phyloP scores from a whole-genome alignment of 2,329 filamentous ascomycete species.

The Calonectria ilicicola region DNA sequence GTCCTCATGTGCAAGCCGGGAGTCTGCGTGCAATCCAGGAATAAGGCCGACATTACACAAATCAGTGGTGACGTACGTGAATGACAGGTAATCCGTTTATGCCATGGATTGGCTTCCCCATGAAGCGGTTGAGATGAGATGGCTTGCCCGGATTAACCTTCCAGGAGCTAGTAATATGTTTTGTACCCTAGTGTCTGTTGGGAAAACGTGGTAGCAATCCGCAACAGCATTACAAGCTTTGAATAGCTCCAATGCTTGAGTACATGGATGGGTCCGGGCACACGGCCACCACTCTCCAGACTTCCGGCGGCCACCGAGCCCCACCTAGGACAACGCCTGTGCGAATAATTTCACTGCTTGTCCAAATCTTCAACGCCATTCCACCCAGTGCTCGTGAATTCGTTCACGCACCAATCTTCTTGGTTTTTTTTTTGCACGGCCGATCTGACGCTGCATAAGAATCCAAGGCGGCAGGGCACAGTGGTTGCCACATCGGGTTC shows the following conservation, averaged over 20 bases:
- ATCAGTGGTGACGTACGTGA: not conserved
- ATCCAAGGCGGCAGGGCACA: no score
- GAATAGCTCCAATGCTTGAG: constrained; percentile 1
- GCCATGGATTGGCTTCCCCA: not conserved
- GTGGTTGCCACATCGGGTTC: not conserved
- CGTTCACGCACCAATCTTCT: not conserved
- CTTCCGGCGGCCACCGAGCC: not conserved
- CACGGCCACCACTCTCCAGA: not conserved
- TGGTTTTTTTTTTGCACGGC: not conserved
- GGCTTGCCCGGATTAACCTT: not conserved
- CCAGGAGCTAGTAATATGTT: not conserved
- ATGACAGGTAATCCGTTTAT: not conserved
- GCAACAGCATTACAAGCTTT: not conserved
- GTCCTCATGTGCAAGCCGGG: not conserved
- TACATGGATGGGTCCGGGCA: constrained; percentile 1
- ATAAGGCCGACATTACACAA: not conserved
- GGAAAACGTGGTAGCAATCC: not conserved
- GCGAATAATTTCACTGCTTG: constrained; percentile 18
- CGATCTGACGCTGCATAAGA: not conserved
- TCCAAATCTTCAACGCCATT: not conserved
- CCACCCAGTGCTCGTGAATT: not conserved
- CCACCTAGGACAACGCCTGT: constrained; percentile 4
- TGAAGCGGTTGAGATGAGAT: not conserved
- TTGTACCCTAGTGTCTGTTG: not conserved
- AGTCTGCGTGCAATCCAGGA: not conserved